Evolutionary conservation across 805 yeast species (phyloP), one percentile per base, ranked within the genome.

Genomic region (Candida maris): DNA sequence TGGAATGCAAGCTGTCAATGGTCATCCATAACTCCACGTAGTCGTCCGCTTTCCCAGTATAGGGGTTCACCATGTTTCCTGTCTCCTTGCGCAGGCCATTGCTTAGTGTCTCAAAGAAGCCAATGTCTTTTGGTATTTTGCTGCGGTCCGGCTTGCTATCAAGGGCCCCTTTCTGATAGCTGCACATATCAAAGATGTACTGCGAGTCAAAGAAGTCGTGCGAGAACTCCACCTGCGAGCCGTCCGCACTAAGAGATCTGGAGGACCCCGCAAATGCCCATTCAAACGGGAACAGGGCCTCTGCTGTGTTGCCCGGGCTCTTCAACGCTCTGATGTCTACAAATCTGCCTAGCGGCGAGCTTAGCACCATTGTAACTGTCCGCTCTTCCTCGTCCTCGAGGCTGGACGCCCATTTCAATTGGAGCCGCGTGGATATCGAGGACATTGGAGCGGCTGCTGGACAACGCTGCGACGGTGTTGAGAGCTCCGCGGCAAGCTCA

Each of bases 231-330:
- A 70, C 54, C 28, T 52, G 56, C 8, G 65, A 65, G 5, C 55
- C 60, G 34, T 42, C 46, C 7, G 33, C 30, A 6, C 21, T 34
- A 23, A 68, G 48, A 3, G 58, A 55, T 12, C 59, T 58, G 34
- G 74, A 75, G 1, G 52, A 53, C 2, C 85, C 85, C 4, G 71
- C 70, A 56, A 76, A 71, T 1, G 70, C 75, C 81, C 82, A 75
- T 47, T 79, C 78, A 44, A 75, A 75, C 16, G 73, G 73, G 45
- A 67, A 68, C n/a, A 42, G 46, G 13, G 48, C 47, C 30, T 56
- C 62, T 4, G 49, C 45, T 2, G 47, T 48, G 3, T 51, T 48
- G 5, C 34, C 20, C 19, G 61, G 57, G n/a, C 45, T 46, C 30
- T 52, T 50, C 13, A 61, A 48, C 12, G 68, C 64, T 42, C 76